Base-by-base conservation (phyloP, 208 protist species). In the Acanthamoeba lenticulata region DNA sequence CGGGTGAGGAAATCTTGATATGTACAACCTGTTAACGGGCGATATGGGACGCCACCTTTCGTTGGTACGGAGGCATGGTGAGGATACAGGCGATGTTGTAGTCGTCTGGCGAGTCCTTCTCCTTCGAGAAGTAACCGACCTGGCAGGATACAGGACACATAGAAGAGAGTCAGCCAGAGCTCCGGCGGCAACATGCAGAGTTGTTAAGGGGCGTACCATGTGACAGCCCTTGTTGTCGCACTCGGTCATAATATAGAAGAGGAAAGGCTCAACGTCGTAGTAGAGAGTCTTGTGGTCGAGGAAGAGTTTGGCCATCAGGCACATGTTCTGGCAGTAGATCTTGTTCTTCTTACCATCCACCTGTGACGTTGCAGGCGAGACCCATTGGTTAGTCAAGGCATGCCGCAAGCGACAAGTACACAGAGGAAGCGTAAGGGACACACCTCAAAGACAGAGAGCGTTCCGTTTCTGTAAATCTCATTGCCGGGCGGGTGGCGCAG, bases 201-300 rank as follows among this genome's bases (percentile, higher is more conserved):
- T n/a, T 27, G 2, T 13, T 83, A 13, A 38, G 27, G 27, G 9
- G n/a, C 17, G 62, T 85, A 85, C 95, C 85, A 99, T 98, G 95
- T 99, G 98, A 81, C 98, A 98, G 19, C 99, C 99, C 72, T 98
- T 95, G 17, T 98, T 94, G 95, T 99, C 98, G 47, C 98, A 96
- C 72, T 98, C 98, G 83, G 98, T 99, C 74, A 99, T 96, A 9
- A 99, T 97, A 94, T 99, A 99, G 94, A 99, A 99, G 5, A 99
- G 95, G 95, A 99, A 99, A 1, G 98, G 99, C 32, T 99, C 99
- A 55, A 99, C 99, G 95, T 99, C 99, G 95, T 99, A 99, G 95
- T 99, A 99, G 5, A 99, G 97, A 0, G 99, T 99, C 97, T 99
- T 99, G 97, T 99, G 99, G 97, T 99, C 99, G 0, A 99, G 96